Evolutionary conservation across 73 alveolate species (phyloP), one percentile per base, ranked within the genome.

Genomic region (Effrenium voratum): DNA sequence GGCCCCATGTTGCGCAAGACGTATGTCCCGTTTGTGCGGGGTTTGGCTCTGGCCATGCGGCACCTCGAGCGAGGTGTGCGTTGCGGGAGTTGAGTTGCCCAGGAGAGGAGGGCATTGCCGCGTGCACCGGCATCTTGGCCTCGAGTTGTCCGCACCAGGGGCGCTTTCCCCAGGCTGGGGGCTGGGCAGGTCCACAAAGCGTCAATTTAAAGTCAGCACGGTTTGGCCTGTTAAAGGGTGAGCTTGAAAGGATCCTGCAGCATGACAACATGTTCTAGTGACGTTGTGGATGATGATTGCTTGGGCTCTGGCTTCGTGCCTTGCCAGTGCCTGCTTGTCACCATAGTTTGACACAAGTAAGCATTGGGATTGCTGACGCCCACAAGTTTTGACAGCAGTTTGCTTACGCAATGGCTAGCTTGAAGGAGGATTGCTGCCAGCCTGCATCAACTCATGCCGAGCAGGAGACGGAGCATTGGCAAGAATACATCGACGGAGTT

Each of bases 401-500:
- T n/a, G n/a, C n/a, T n/a, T n/a, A n/a, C n/a, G n/a, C n/a, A n/a
- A n/a, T n/a, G n/a, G n/a, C n/a, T n/a, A n/a, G n/a, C n/a, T n/a
- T n/a, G n/a, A n/a, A n/a, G n/a, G n/a, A n/a, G 2, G 8, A 28
- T 12, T 6, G 73, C 22, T 26, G n/a, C 66, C 19, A 10, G 66
- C 66, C 10, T 52, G 66, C 66, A 52, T 52, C 66, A 19, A 13
- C 66, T 52, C 66, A 19, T 19, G 66, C 19, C 10, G 28, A n/a
- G 75, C 97, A 90, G 97, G 97, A 90, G 97, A 90, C 87, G 32
- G 97, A 90, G 57, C 66, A 46, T 52, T 90, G 97, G 97, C 97
- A 90, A 76, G 97, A 90, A 47, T 90, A 46, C 43, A 44, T 57
- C 45, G 40, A 70, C 68, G 97, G 97, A 10, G 97, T 52, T 4